phyloP scores from a whole-genome alignment of 1,284 basidiomycete species.

The Ustilago tritici region DNA sequence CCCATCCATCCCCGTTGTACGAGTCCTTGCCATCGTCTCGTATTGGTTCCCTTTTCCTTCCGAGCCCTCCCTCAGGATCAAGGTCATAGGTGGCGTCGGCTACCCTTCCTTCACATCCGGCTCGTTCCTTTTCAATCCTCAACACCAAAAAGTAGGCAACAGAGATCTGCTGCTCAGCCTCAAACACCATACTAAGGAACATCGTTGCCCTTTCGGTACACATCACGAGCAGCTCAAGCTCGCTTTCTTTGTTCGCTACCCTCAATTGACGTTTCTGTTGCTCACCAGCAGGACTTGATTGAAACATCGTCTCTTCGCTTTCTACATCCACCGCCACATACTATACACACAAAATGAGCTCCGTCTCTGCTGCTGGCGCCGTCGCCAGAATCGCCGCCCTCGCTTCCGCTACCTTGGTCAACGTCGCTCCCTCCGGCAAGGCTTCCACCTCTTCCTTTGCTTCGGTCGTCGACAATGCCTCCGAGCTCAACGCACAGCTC shows the following conservation, averaged over 20 bases:
- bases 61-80: conserved; percentile 13
- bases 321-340: background rate
- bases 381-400: conserved; percentile 52
- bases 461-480: conserved; percentile 30
- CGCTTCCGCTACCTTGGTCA: conserved; percentile 50
- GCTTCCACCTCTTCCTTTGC: conserved; percentile 41
- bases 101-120: conserved; percentile 2
- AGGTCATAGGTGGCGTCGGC: conserved; percentile 29
- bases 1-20: conserved; percentile 7
- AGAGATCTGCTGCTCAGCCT: conserved; percentile 20
- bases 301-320: background rate
- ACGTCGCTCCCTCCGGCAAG: conserved; percentile 43
- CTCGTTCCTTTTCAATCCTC: conserved; percentile 1
- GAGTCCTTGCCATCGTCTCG: conserved; percentile 17
- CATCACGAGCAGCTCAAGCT: background rate
- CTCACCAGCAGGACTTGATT: background rate
- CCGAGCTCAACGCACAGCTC: conserved; percentile 40
- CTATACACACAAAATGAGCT: conserved; percentile 30
- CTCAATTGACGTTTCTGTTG: conserved; percentile 1
- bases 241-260: background rate
- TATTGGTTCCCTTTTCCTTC: conserved; percentile 14
- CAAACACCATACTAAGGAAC: background rate
- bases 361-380: conserved; percentile 47
- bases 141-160: conserved; percentile 4
- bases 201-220: background rate